A percentile compares a stretch with the other conserved stretches of the same genome.
Evolutionary conservation across 1,139 yeast species (phyloP).

Genomic region (Saccharomyces pastorianus): DNA sequence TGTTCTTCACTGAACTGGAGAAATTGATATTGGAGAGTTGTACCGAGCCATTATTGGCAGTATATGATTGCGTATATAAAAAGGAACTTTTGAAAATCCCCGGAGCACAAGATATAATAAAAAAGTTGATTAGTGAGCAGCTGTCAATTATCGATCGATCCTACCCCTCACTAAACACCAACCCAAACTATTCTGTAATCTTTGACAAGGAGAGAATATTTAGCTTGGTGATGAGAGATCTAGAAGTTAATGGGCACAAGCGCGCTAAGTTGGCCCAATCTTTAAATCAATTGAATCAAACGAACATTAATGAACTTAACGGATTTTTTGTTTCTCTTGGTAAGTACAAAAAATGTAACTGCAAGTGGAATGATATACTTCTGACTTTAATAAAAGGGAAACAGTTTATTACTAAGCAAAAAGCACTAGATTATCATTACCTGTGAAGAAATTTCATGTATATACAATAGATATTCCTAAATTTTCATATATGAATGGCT

Average conservation of each 20-base stretch:
- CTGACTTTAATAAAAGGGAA: constrained; percentile 43
- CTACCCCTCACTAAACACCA: constrained; percentile 22
- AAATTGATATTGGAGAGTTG: constrained; percentile 65
- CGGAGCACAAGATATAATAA: constrained; percentile 33
- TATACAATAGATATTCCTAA: neutral
- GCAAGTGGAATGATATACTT: constrained; percentile 44
- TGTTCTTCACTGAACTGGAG: constrained; percentile 35
- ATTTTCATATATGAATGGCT: neutral
- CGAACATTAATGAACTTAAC: constrained; percentile 62
- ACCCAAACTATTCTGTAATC: constrained; percentile 36
- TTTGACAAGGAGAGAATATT: constrained; percentile 36
- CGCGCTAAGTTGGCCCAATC: constrained; percentile 67
- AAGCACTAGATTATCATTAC: constrained; percentile 14
- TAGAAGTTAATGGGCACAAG: constrained; percentile 40
- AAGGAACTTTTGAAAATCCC: constrained; percentile 48
- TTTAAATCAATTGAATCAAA: constrained; percentile 40
- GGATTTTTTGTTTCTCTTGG: constrained; percentile 56
- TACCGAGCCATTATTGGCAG: constrained; percentile 65
- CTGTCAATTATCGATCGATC: constrained; percentile 11
- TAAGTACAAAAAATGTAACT: constrained; percentile 33
- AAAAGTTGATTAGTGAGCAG: constrained; percentile 42
- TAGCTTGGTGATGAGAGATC: constrained; percentile 37
- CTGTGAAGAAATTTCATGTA: neutral
- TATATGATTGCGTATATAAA: constrained; percentile 54
- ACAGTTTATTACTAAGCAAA: constrained; percentile 18